Conservation (phyloP, 306 rosid genomes). For the Cicer pinnatifidum region DNA sequence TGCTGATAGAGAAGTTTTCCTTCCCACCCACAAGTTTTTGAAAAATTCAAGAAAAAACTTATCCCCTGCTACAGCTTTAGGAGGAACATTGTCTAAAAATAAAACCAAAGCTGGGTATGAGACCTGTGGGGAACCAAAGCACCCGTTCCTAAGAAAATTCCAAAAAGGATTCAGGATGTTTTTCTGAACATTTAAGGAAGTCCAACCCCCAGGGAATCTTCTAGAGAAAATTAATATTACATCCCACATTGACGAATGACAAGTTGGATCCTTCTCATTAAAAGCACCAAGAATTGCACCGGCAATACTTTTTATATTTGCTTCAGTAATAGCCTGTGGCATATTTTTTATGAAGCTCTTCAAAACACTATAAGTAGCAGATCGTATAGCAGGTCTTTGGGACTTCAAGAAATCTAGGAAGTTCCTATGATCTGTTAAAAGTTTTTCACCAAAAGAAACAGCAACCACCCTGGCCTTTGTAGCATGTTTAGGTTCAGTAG, state of each 20-base stretch:
- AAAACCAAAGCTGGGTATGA: slow-evolving; percentile 84
- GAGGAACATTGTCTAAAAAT: slow-evolving; percentile 74
- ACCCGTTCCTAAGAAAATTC: slow-evolving; percentile 87
- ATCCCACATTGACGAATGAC: slow-evolving; percentile 96
- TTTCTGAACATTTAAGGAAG: slow-evolving; percentile 78
- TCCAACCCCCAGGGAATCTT: slow-evolving; percentile 80
- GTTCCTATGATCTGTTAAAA: slow-evolving; percentile 70
- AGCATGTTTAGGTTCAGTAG: slow-evolving; percentile 73
- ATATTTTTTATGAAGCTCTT: slow-evolving; percentile 77
- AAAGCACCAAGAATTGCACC: slow-evolving; percentile 81
- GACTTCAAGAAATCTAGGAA: slow-evolving; percentile 77
- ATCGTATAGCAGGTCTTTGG: slow-evolving; percentile 72
- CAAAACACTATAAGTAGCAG: slow-evolving; percentile 76
- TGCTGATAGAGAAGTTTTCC: slow-evolving; percentile 60
- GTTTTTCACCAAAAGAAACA: slow-evolving; percentile 76
- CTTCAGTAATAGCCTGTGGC: slow-evolving; percentile 76
- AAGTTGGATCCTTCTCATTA: slow-evolving; percentile 81
- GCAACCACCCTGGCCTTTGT: slow-evolving; percentile 77
- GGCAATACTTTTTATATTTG: slow-evolving; percentile 69
- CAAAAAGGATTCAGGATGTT: slow-evolving; percentile 69
- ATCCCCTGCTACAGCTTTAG: slow-evolving; percentile 68
- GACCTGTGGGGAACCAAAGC: slow-evolving; percentile 86
- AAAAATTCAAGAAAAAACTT: slow-evolving; percentile 77
- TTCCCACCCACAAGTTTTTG: slow-evolving; percentile 83
- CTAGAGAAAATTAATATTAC: slow-evolving; percentile 76